Conservation (phyloP, 2,329 filamentous ascomycete genomes). For the Fusarium temperatum region DNA sequence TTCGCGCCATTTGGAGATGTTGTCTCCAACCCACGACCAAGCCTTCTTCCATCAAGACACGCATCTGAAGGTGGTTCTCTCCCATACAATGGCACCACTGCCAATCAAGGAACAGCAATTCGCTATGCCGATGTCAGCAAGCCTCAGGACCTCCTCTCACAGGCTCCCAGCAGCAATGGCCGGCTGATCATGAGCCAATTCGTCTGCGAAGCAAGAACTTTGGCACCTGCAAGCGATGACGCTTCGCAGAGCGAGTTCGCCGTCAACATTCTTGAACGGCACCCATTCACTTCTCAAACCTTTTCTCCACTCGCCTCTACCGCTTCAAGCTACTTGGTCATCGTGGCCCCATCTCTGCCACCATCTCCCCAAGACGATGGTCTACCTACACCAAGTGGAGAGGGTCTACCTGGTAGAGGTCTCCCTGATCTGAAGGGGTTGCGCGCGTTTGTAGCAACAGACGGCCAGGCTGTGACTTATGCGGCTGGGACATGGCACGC, state of each 20-base stretch:
- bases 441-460: slow-evolving; percentile 80
- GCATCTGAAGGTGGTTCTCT: slow-evolving; percentile 52
- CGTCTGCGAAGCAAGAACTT: slow-evolving; percentile 66
- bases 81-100: slow-evolving; percentile 62
- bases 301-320: slow-evolving; percentile 78
- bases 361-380: slow-evolving; percentile 43
- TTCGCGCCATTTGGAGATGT: slow-evolving; percentile 88
- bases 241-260: slow-evolving; percentile 56
- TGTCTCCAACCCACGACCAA: slow-evolving; percentile 74
- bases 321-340: slow-evolving; percentile 75
- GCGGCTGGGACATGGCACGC: slow-evolving; percentile 94
- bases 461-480: slow-evolving; percentile 88
- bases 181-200: slow-evolving; percentile 86
- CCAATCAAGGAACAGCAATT: slow-evolving; percentile 88
- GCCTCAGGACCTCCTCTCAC: slow-evolving; percentile 75
- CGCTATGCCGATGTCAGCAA: slow-evolving; percentile 86
- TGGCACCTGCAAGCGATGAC: slow-evolving; percentile 26
- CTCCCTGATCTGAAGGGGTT: slow-evolving; percentile 77
- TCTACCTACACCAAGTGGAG: slow-evolving; percentile 42
- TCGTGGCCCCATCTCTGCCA: slow-evolving; percentile 83
- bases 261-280: slow-evolving; percentile 81
- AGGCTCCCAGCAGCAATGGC: slow-evolving; percentile 64
- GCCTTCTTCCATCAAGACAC: slow-evolving; percentile 58
- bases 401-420: slow-evolving; percentile 65
- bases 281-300: slow-evolving; percentile 94